Evolutionary conservation across 2,329 filamentous ascomycete genomes (phyloP), one percentile per base, ranked within the genome.

Genomic region (Aureobasidium sp.): DNA sequence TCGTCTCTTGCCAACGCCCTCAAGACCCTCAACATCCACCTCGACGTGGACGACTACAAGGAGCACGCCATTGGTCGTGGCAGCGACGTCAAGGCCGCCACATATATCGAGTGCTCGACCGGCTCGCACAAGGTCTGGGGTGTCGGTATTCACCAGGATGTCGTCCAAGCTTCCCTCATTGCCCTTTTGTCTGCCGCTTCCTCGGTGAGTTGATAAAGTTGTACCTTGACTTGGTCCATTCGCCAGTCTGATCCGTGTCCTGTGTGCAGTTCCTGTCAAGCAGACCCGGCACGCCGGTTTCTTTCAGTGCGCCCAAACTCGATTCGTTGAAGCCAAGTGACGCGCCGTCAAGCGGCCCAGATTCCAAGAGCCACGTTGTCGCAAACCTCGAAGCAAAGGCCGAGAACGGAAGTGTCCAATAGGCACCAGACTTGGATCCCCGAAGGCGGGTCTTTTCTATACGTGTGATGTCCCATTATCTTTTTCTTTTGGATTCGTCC

Each of bases 31-130:
- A 90, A 90, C 63, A 87, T 97, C 66, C 87, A 95, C 70, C 80
- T 97, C 27, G 93, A 97, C 71, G 91, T 97, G 57, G 84, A 87
- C 49, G 91, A 97, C 74, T 97, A 97, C 81, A 96, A 95, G 80
- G 94, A 97, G 76, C 93, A 97, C 76, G 88, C 92, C 31, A 91
- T 97, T 68, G 91, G 91, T 67, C 81, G 82, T 57, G 90, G 90
- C 64, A 84, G 86, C 62, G 55, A 91, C 64, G 90, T 93, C 67
- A 95, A 95, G 79, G 93, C 93, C n/a, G 93, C 91, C 1, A 90
- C 92, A 2, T 97, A 95, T 73, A 96, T 97, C 66, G 90, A 97
- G 75, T 96, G 91, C 76, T 91, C 83, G 31, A 82, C 86, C 22
- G 77, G 83, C 4, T 83, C 82, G 60, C 81, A 90, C 69, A 88